Evolutionary conservation across 805 yeast species (phyloP).

Genomic region (Nakazawaea laoshanensis): DNA sequence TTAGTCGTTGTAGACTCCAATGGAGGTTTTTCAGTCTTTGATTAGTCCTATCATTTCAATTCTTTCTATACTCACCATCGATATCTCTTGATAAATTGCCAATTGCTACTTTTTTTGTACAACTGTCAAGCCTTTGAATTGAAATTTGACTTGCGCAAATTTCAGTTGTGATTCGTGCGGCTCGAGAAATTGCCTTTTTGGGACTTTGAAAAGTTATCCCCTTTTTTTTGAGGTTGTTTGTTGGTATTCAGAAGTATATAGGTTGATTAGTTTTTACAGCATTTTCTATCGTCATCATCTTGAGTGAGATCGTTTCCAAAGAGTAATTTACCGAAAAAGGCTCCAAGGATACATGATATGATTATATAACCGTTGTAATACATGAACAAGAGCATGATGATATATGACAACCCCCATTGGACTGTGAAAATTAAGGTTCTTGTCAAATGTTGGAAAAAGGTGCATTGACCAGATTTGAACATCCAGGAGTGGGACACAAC

Average conservation of each 20-base stretch:
- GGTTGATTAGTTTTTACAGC: no score
- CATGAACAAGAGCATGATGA: conserved; percentile 68
- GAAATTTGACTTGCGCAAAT: no score
- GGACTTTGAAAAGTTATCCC: no score
- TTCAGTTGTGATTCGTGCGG: no score
- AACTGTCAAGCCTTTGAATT: conserved; percentile 37
- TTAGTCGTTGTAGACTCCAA: conserved; percentile 2
- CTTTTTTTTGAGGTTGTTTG: no score
- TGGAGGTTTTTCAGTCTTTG: conserved; percentile 1
- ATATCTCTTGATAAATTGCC: conserved; percentile 9
- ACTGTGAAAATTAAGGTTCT: conserved; percentile 42
- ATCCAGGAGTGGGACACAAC: no score
- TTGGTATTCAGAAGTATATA: no score
- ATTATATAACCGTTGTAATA: conserved; percentile 65
- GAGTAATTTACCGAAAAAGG: conserved; percentile 46
- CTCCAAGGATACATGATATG: conserved; percentile 56
- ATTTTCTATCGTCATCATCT: no score
- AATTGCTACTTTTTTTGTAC: conserved; percentile 33
- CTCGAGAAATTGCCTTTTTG: no score
- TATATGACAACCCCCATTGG: conserved; percentile 57
- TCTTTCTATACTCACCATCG: not conserved
- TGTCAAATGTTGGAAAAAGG: conserved; percentile 39
- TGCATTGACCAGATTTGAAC: conserved; percentile 24
- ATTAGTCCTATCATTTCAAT: not conserved
- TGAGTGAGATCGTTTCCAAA: no score